Base-by-base conservation (phyloP, 2,329 filamentous ascomycete species). In the Pseudofabraea citricarpa region DNA sequence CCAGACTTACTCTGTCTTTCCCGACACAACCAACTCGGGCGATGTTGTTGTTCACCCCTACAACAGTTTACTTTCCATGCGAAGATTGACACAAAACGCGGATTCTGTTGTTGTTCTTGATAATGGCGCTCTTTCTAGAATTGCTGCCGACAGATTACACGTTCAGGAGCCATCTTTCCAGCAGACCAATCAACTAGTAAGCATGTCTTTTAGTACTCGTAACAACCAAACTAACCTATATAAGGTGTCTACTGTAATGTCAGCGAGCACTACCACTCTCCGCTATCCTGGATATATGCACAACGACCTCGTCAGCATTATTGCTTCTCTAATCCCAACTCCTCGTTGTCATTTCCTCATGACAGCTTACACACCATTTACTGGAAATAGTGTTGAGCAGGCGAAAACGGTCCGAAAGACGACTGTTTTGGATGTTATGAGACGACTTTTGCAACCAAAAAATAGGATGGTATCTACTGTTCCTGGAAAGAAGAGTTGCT, bases 211-310 rank as follows among this genome's bases (percentile, higher is more conserved):
- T 24, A 16, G 12, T 21, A 9, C 10, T 38, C 23, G 4, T 13
- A 22, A 10, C 10, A 13, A 35, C 21, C 31, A 41, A 24, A 29
- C 41, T 55, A 41, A 59, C 16, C 19, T 35, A 37, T 37, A 45
- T n/a, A 37, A 85, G 79, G 77, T 93, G 4, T 93, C 90, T 6
- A 98, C 94, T 1, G 94, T 98, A 64, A 98, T 98, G 93, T 96
- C 90, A 26, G 93, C 93, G 29, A 94, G 89, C 61, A 98, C 93
- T 4, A 97, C 91, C 8, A 96, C 94, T 2, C 80, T 98, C 40
- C 81, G 93, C 61, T 98, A 98, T 64, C 93, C 93, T 1, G 93
- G 93, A 29, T 98, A 98, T 69, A 98, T 98, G 93, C 93, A 98
- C 73, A 98, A 98, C 66, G 93, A 98, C 62, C 83, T 98, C 13